Conservation (phyloP, 371 early-diverging fungal species). For the Mortierella sp. region DNA sequence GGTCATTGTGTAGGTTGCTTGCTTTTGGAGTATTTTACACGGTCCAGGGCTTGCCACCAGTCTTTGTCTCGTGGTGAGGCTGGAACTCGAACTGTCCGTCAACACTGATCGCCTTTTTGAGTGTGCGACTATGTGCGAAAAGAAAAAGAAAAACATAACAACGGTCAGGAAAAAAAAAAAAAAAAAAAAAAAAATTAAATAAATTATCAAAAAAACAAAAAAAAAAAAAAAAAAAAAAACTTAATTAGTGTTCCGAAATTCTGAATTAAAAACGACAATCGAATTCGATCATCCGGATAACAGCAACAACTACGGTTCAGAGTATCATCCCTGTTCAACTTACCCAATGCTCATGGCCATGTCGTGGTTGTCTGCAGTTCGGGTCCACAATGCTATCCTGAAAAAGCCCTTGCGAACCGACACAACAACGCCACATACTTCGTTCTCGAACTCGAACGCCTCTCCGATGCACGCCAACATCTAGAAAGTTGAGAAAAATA, state of each 20-base stretch:
- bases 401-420: slow-evolving; percentile 86
- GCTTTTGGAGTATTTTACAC: slow-evolving; percentile 24
- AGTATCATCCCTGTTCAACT: not conserved
- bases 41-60: slow-evolving; percentile 38
- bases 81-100: slow-evolving; percentile 59
- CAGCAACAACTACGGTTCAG: not conserved
- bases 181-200: slow-evolving; percentile 33
- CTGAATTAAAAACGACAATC: not conserved
- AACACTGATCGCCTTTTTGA: slow-evolving; percentile 29
- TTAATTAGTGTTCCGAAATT: not conserved
- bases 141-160: not conserved
- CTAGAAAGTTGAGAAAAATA: slow-evolving; percentile 58
- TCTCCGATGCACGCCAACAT: slow-evolving; percentile 95
- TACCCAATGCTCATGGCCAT: slow-evolving; percentile 77
- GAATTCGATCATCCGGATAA: not conserved
- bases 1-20: not conserved
- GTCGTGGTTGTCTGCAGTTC: slow-evolving; percentile 78
- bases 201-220: slow-evolving; percentile 9
- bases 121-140: slow-evolving; percentile 19
- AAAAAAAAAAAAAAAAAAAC: not conserved
- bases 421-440: slow-evolving; percentile 94
- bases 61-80: slow-evolving; percentile 56
- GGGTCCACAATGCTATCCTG: slow-evolving; percentile 93
- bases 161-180: not conserved
- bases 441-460: slow-evolving; percentile 81